Conservation (phyloP, 179 eudicot species). For the Heliamphora pulchella region DNA sequence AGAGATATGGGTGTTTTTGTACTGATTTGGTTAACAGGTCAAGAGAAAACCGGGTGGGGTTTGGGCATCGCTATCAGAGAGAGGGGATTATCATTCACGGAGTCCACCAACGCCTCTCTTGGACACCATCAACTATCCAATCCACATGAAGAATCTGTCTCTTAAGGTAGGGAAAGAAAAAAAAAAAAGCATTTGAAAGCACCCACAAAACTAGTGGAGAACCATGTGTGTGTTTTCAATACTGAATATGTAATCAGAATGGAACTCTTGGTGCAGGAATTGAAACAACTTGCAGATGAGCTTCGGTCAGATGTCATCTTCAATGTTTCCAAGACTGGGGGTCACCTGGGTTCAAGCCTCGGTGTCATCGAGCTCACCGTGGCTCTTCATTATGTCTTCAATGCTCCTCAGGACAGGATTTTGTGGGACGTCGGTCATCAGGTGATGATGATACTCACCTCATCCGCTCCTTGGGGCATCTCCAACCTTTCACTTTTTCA, state of each 20-base stretch:
- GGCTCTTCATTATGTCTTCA: slow-evolving; percentile 91
- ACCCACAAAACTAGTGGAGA: not conserved
- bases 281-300: slow-evolving; percentile 88
- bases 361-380: slow-evolving; percentile 97
- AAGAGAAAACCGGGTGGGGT: slow-evolving; percentile 55
- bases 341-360: slow-evolving; percentile 95
- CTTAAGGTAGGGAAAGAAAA: slow-evolving; percentile 40
- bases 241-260: not conserved
- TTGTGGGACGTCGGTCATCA: slow-evolving; percentile 99
- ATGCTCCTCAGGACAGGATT: slow-evolving; percentile 78
- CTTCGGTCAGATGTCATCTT: slow-evolving; percentile 85
- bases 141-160: slow-evolving; percentile 95
- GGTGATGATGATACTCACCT: slow-evolving; percentile 35
- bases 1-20: slow-evolving; percentile 13
- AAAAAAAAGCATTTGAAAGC: not conserved
- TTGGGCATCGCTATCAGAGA: slow-evolving; percentile 64
- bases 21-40: slow-evolving; percentile 30
- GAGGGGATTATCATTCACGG: slow-evolving; percentile 76
- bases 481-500: too few species aligned
- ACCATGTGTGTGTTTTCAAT: not conserved
- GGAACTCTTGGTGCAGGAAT: slow-evolving; percentile 47
- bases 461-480: too few species aligned
- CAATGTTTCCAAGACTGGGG: slow-evolving; percentile 92
- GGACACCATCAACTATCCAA: slow-evolving; percentile 91
- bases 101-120: slow-evolving; percentile 90